phyloP scores from a whole-genome alignment of 345 rosid genomes.

The Noccaea bulbosa region DNA sequence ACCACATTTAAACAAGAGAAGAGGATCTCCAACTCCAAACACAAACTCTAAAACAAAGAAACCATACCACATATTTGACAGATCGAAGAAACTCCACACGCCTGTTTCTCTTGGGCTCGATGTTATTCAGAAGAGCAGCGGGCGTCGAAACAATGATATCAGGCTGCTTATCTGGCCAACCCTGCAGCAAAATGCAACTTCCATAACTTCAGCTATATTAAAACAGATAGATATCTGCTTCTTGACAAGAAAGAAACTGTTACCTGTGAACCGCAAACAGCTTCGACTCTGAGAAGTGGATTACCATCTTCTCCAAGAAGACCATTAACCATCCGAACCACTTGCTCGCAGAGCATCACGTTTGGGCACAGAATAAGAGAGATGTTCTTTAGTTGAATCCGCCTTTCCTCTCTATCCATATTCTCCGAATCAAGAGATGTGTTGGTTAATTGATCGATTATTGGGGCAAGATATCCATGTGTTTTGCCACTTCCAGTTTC shows the following conservation, averaged over 20 bases:
- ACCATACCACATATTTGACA: conserved; percentile 79
- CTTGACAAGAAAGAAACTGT: not conserved
- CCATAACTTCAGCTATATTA: conserved; percentile 28
- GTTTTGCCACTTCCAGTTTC: conserved; percentile 99
- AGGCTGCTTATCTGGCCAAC: conserved; percentile 80
- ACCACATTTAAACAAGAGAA: no score
- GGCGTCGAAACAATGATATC: conserved; percentile 89
- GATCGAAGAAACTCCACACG: conserved; percentile 61
- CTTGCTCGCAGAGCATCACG: conserved; percentile 88
- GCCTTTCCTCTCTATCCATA: conserved; percentile 20
- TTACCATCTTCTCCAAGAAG: conserved; percentile 66
- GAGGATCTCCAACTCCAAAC: conserved; percentile 37
- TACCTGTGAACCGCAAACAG: conserved; percentile 87
- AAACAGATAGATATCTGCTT: not conserved
- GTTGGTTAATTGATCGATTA: conserved; percentile 59
- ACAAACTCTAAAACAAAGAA: not conserved
- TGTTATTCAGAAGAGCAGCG: conserved; percentile 80
- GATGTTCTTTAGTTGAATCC: conserved; percentile 30
- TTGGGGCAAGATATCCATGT: conserved; percentile 76
- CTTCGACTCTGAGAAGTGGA: conserved; percentile 65
- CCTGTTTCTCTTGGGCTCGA: conserved; percentile 60
- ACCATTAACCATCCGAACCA: conserved; percentile 81
- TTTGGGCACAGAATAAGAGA: conserved; percentile 92
- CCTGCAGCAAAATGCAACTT: conserved; percentile 54
- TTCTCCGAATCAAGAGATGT: conserved; percentile 29